Conservation (phyloP, 345 rosid species). For the Acer yangbiense region DNA sequence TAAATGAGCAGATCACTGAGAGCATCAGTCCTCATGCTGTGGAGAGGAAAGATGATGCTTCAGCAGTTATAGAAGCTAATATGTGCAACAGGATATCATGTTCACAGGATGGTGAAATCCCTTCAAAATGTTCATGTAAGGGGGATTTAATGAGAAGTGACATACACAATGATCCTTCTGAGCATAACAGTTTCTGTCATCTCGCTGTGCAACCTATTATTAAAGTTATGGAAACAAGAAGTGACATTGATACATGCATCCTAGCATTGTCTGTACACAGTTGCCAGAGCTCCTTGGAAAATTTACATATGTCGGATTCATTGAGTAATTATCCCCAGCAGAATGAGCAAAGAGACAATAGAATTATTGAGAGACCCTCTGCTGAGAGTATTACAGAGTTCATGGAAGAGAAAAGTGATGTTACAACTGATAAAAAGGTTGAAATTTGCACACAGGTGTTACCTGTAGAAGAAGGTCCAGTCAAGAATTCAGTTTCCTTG, state of each 20-base stretch:
- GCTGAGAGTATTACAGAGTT: constrained; percentile 21
- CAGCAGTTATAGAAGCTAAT: constrained; percentile 29
- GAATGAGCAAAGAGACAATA: constrained; percentile 28
- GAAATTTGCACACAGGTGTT: constrained; percentile 26
- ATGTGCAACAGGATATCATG: constrained; percentile 25
- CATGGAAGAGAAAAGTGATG: constrained; percentile 37
- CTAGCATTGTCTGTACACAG: constrained; percentile 20
- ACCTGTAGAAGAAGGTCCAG: constrained; percentile 28
- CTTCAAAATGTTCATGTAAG: constrained; percentile 14
- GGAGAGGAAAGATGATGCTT: constrained; percentile 24
- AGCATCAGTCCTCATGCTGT: background rate
- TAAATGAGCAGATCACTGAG: constrained; percentile 13
- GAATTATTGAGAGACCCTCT: constrained; percentile 19
- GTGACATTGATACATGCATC: constrained; percentile 14
- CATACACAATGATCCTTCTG: constrained; percentile 8
- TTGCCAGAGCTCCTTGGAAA: constrained; percentile 25
- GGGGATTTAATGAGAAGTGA: constrained; percentile 25
- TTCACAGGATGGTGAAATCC: constrained; percentile 22
- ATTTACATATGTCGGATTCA: constrained; percentile 24
- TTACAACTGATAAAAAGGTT: constrained; percentile 33
- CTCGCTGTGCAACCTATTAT: constrained; percentile 26
- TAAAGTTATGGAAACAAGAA: constrained; percentile 18
- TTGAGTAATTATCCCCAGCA: constrained; percentile 20
- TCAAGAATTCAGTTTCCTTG: constrained; percentile 17
- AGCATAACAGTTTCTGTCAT: constrained; percentile 26